Percentiles rank a stretch among this genome's conserved stretches.
Conservation (phyloP, 2,329 filamentous ascomycete species). For the Clarireedia sp. region DNA sequence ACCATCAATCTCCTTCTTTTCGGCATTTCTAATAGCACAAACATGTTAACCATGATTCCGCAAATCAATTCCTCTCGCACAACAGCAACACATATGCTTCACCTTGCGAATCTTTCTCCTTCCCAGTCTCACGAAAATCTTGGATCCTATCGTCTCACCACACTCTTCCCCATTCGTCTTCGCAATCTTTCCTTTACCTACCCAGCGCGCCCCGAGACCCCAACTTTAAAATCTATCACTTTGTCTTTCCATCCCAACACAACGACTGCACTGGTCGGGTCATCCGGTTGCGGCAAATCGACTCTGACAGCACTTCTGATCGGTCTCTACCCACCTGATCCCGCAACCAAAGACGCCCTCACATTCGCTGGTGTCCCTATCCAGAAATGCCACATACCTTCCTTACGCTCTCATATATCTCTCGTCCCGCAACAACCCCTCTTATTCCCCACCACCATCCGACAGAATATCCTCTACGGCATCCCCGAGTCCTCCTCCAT, state of each 20-base stretch:
- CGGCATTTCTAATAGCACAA: slow-evolving; percentile 64
- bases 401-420: slow-evolving; percentile 53
- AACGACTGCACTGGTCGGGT: slow-evolving; percentile 71
- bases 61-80: slow-evolving; percentile 70
- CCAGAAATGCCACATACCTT: slow-evolving; percentile 48
- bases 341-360: neutral
- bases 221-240: slow-evolving; percentile 57
- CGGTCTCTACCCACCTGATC: slow-evolving; percentile 51
- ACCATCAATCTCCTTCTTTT: slow-evolving; percentile 82
- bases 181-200: slow-evolving; percentile 64
- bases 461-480: slow-evolving; percentile 78
- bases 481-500: slow-evolving; percentile 47
- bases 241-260: slow-evolving; percentile 55
- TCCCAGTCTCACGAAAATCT: slow-evolving; percentile 19
- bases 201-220: slow-evolving; percentile 43
- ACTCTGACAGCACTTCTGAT: slow-evolving; percentile 71
- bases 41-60: slow-evolving; percentile 66
- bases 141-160: slow-evolving; percentile 41
- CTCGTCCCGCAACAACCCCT: slow-evolving; percentile 65
- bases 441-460: slow-evolving; percentile 70
- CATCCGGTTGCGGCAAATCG: slow-evolving; percentile 85
- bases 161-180: slow-evolving; percentile 43
- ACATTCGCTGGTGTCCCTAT: slow-evolving; percentile 53
- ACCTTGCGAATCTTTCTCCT: slow-evolving; percentile 53
- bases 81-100: slow-evolving; percentile 64